Conservation (phyloP, 768 basidiomycete genomes). For the Mycena capillaripes region DNA sequence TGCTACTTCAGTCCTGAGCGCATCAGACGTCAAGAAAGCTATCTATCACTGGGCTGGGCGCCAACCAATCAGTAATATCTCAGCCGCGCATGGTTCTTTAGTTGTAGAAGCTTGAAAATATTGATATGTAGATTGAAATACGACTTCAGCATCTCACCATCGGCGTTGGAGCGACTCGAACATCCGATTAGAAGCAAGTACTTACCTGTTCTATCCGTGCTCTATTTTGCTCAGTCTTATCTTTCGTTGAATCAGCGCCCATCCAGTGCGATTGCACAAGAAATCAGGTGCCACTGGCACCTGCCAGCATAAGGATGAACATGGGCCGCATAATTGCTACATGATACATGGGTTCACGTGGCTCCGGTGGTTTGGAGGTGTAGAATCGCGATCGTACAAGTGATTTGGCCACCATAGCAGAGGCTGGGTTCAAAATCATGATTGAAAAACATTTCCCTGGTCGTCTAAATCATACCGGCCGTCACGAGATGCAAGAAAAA, state of each 20-base stretch:
- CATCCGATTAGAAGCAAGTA: not conserved
- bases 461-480: not conserved
- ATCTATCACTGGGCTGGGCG: not conserved
- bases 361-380: not conserved
- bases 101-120: not conserved
- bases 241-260: not conserved
- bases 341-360: not conserved
- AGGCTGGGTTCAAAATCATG: not conserved
- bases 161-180: not conserved
- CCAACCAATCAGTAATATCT: not conserved
- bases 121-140: not conserved
- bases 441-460: not conserved
- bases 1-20: not conserved
- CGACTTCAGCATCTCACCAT: not conserved
- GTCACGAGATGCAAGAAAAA: not conserved
- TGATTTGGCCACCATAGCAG: not conserved
- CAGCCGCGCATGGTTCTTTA: not conserved
- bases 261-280: not conserved
- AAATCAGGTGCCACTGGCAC: not conserved
- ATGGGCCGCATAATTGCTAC: not conserved
- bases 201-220: not conserved
- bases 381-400: not conserved
- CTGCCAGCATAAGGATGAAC: not conserved
- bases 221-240: not conserved
- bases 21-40: not conserved